These are phyloP conservation scores for Solanum hybrid DNA, from an alignment of 305 asterid genomes.

Conservation along the genomic window DNA sequence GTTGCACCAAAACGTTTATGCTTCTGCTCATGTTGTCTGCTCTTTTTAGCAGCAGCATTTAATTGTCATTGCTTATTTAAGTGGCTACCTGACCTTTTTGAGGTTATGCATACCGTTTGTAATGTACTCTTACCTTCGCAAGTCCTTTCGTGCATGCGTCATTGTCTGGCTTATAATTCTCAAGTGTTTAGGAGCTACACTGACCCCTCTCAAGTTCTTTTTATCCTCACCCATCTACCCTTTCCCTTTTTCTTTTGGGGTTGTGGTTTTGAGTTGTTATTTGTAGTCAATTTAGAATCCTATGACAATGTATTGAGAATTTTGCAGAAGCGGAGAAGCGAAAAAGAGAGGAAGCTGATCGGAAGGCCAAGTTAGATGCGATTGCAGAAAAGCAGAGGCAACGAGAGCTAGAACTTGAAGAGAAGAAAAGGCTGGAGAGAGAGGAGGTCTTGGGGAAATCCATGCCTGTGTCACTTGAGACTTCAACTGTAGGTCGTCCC, in stretches of 20 bases:
- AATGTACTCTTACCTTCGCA: background rate
- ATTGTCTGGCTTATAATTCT: background rate
- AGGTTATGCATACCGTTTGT: background rate
- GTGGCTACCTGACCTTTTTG: background rate
- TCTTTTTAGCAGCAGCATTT: background rate
- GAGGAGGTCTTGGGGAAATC: constrained; percentile 46
- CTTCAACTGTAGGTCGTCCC: constrained; percentile 14
- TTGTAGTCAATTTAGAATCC: background rate
- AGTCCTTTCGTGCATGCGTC: background rate
- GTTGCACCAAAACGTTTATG: background rate
- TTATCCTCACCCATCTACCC: background rate
- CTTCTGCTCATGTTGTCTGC: background rate
- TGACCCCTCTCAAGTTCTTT: background rate
- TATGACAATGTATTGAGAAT: background rate
- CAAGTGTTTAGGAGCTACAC: background rate
- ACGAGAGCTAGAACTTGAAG: constrained; percentile 76
- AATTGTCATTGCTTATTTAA: background rate
- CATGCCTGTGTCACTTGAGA: constrained; percentile 18
- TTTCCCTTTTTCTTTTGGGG: background rate
- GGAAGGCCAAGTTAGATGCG: constrained; percentile 78
- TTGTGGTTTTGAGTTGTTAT: background rate
- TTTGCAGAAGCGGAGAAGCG: constrained; percentile 67
- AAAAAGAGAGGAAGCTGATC: constrained; percentile 78
- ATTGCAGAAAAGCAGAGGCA: constrained; percentile 91
- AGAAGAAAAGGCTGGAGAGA: constrained; percentile 54